phyloP scores from a whole-genome alignment of 2,329 filamentous ascomycete genomes.

The Seiridium cupressi region DNA sequence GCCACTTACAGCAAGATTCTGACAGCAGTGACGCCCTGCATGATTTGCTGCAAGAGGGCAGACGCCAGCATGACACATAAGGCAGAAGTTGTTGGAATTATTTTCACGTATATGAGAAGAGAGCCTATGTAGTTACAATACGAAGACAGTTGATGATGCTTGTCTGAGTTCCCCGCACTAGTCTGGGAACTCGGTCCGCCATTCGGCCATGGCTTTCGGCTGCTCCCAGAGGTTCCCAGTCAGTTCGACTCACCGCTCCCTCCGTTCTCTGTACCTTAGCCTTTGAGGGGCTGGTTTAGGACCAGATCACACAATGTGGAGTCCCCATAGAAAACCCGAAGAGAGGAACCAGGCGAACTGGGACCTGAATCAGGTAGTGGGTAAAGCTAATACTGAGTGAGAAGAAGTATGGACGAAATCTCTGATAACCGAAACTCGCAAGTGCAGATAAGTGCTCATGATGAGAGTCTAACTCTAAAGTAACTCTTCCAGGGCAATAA shows the following conservation, averaged over 20 bases:
- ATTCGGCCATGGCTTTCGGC: constrained; percentile 16
- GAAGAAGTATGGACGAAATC: not conserved
- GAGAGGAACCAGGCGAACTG: not conserved
- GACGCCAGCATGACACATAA: not conserved
- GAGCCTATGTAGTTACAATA: no score
- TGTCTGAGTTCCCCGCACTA: constrained; percentile 4
- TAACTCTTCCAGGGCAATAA: no score
- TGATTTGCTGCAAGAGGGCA: not conserved
- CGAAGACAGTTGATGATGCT: not conserved
- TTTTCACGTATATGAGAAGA: not conserved
- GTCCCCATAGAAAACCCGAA: constrained; percentile 3
- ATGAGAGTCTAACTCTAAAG: no score
- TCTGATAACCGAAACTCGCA: not conserved
- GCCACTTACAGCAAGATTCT: not conserved
- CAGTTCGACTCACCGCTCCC: constrained; percentile 5
- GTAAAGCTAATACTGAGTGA: not conserved
- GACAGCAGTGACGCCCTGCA: not conserved
- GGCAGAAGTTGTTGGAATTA: not conserved
- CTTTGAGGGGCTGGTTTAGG: constrained; percentile 7
- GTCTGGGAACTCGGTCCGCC: constrained; percentile 13
- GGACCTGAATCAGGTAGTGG: not conserved
- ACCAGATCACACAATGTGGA: constrained; percentile 5
- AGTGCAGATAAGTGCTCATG: not conserved
- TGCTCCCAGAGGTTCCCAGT: constrained; percentile 12
- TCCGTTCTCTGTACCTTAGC: not conserved